A percentile compares a stretch with the other conserved stretches of the same genome.
These are phyloP conservation scores for Cyclanthera cordifolia DNA, from an alignment of 306 rosid species.

Conservation along the genomic window DNA sequence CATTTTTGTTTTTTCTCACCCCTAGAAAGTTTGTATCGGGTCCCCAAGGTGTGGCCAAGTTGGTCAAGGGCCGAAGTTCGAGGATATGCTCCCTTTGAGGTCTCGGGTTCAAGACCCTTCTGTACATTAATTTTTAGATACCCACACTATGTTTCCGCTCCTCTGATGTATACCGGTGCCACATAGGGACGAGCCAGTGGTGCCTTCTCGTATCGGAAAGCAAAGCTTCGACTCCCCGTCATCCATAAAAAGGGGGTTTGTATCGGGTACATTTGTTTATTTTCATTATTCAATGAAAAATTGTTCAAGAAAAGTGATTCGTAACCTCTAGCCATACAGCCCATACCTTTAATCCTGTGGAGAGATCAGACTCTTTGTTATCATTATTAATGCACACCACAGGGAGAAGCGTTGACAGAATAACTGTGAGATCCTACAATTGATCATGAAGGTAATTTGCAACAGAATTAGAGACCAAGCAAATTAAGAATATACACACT, in stretches of 20 bases:
- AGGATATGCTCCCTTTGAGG: too few relatives aligned
- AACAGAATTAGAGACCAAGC: neutral
- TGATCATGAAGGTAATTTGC: slow-evolving; percentile 12
- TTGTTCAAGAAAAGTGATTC: neutral
- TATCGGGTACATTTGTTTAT: neutral
- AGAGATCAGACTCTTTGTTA: slow-evolving; percentile 68
- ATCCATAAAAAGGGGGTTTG: too few relatives aligned
- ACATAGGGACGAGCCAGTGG: too few relatives aligned
- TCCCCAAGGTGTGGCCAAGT: too few relatives aligned
- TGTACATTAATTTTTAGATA: too few relatives aligned
- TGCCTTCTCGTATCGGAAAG: too few relatives aligned
- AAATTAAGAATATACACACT: neutral
- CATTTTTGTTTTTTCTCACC: neutral
- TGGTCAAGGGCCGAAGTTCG: too few relatives aligned
- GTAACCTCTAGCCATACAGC: slow-evolving; percentile 4
- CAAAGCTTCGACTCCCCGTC: too few relatives aligned
- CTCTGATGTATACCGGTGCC: too few relatives aligned
- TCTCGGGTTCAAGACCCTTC: too few relatives aligned
- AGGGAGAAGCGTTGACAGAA: slow-evolving; percentile 64
- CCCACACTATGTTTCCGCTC: too few relatives aligned
- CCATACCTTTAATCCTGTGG: slow-evolving; percentile 83
- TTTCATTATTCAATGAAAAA: neutral
- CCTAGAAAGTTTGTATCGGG: neutral
- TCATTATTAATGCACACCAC: slow-evolving; percentile 66
- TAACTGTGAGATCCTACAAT: slow-evolving; percentile 61